Percentiles rank a stretch among this genome's conserved stretches.
phyloP scores from a whole-genome alignment of 1,284 basidiomycete species.

The Abortiporus biennis region DNA sequence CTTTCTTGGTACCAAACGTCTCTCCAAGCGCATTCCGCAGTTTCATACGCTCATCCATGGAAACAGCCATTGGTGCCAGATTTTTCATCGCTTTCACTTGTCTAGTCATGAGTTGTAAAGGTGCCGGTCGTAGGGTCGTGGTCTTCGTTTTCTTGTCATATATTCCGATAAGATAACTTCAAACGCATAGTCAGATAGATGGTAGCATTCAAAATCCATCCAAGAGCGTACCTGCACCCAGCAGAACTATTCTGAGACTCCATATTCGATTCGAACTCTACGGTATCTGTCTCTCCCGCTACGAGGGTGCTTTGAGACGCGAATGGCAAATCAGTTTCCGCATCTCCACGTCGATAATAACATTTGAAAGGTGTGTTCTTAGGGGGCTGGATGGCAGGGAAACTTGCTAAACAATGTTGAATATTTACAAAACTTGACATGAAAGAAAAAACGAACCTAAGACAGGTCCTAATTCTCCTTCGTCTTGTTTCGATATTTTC shows the following conservation, averaged over 20 bases:
- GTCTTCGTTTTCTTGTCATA: slow-evolving; percentile 68
- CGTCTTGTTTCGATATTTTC: too few species aligned
- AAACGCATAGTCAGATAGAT: background rate
- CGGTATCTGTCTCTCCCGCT: slow-evolving; percentile 65
- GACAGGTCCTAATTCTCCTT: too few species aligned
- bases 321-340: slow-evolving; percentile 26
- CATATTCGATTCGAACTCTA: slow-evolving; percentile 51
- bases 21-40: slow-evolving; percentile 80
- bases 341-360: slow-evolving; percentile 8
- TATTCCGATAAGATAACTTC: slow-evolving; percentile 61
- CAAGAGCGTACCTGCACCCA: slow-evolving; percentile 54
- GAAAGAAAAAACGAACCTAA: too few species aligned
- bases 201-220: slow-evolving; percentile 10
- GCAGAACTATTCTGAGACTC: slow-evolving; percentile 38
- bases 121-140: slow-evolving; percentile 61
- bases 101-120: slow-evolving; percentile 72
- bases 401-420: too few species aligned
- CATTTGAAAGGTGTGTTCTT: slow-evolving; percentile 11
- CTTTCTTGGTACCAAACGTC: slow-evolving; percentile 91
- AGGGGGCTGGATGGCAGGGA: slow-evolving; percentile 17
- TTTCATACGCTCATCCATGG: slow-evolving; percentile 49
- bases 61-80: slow-evolving; percentile 45
- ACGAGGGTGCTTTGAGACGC: slow-evolving; percentile 48
- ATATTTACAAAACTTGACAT: too few species aligned
- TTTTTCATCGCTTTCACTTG: slow-evolving; percentile 81